A percentile compares a stretch with the other conserved stretches of the same genome.
Conservation (phyloP, 1,284 basidiomycete species). For the Fistulina hepatica region DNA sequence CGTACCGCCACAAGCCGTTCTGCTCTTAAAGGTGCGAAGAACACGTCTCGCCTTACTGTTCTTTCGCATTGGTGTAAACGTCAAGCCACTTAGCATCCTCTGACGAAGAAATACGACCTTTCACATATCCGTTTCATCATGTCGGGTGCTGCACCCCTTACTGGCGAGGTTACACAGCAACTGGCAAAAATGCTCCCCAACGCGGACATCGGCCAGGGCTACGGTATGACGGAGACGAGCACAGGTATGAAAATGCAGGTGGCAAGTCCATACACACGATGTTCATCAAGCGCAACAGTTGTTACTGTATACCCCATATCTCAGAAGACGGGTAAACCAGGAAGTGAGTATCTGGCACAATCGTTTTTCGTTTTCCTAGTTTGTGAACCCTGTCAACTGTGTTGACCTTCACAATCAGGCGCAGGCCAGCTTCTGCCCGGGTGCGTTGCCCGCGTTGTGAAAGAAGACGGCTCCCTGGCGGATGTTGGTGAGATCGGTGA, state of each 20-base stretch:
- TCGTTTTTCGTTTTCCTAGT: background rate
- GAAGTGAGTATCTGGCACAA: constrained; percentile 22
- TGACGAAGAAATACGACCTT: constrained; percentile 56
- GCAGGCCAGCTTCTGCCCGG: constrained; percentile 15
- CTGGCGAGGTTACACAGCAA: constrained; percentile 4
- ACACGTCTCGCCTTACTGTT: constrained; percentile 1
- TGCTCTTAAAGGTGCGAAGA: constrained; percentile 52
- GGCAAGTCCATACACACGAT: constrained; percentile 7
- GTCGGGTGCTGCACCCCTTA: constrained; percentile 19
- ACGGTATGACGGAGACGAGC: constrained; percentile 47
- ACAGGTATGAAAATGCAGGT: constrained; percentile 28
- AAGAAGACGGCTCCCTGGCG: constrained; percentile 46
- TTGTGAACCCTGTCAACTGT: background rate
- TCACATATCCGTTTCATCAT: constrained; percentile 48
- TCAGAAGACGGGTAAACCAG: constrained; percentile 39
- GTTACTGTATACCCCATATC: constrained; percentile 37
- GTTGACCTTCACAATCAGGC: constrained; percentile 21
- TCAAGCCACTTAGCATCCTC: constrained; percentile 40
- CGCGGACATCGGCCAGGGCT: constrained; percentile 54
- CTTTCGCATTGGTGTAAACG: background rate
- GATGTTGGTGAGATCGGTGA: constrained; percentile 53
- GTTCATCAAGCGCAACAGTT: too few species aligned
- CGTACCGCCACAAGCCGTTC: constrained; percentile 60
- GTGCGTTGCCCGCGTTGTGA: constrained; percentile 21
- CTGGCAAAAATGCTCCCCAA: constrained; percentile 37